Evolutionary conservation across 768 basidiomycete genomes (phyloP).

Genomic region (Boletellus sp.): DNA sequence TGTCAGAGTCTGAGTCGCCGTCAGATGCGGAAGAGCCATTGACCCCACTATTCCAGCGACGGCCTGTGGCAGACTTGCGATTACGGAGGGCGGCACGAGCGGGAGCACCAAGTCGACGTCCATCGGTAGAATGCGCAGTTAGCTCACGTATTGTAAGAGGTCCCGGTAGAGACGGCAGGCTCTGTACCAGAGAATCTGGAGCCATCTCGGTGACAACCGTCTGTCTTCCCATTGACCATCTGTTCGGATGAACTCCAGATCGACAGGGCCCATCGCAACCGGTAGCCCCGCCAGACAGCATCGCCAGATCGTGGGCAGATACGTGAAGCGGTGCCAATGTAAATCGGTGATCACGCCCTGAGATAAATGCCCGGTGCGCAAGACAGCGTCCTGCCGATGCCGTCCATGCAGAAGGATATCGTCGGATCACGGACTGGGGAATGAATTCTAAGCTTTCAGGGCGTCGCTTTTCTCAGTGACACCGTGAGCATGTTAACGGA

Average conservation of each 20-base stretch:
- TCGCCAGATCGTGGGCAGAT: background rate
- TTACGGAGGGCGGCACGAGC: conserved; percentile 21
- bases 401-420: conserved; percentile 13
- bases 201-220: background rate
- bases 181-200: background rate
- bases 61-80: conserved; percentile 7
- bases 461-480: conserved; percentile 1
- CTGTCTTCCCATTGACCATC: background rate
- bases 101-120: conserved; percentile 16
- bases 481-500: background rate
- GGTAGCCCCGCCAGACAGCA: background rate
- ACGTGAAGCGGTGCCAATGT: background rate
- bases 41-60: background rate
- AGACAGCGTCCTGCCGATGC: background rate
- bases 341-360: background rate
- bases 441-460: conserved; percentile 24
- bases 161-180: background rate
- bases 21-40: conserved; percentile 12
- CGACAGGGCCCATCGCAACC: conserved; percentile 1
- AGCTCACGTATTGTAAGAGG: background rate
- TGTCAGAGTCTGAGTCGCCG: conserved; percentile 17
- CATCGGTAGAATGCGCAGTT: background rate
- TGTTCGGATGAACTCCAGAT: background rate
- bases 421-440: conserved; percentile 26
- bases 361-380: background rate